phyloP scores from a whole-genome alignment of 768 basidiomycete species.

The Lactarius trivialis region DNA sequence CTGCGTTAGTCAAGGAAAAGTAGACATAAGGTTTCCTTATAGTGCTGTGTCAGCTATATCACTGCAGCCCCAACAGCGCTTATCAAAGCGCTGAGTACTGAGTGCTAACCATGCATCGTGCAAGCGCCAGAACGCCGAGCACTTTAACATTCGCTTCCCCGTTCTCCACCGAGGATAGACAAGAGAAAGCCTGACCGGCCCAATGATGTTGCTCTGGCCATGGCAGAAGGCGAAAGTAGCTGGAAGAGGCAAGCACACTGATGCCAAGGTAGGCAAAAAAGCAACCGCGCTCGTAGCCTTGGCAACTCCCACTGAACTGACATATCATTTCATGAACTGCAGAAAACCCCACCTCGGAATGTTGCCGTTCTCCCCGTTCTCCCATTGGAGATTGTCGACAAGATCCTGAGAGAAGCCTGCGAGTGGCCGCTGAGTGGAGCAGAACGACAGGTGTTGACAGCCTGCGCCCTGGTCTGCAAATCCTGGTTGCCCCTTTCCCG shows the following conservation, averaged over 20 bases:
- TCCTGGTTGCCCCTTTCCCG: conserved; percentile 12
- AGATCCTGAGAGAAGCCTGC: conserved; percentile 11
- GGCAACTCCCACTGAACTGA: background rate
- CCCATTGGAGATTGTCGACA: conserved; percentile 13
- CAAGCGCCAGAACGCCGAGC: background rate
- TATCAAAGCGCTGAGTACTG: background rate
- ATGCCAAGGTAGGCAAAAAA: background rate
- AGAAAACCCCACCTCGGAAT: background rate
- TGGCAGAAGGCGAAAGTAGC: background rate
- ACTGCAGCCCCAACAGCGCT: background rate
- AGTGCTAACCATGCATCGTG: background rate
- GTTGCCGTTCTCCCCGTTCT: background rate
- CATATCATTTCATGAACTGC: background rate
- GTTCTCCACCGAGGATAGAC: background rate
- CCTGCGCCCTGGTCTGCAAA: conserved; percentile 15
- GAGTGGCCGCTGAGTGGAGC: background rate
- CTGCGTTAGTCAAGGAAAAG: too few relatives aligned
- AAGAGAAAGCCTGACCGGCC: background rate
- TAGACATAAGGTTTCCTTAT: background rate
- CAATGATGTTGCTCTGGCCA: background rate
- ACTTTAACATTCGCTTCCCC: background rate
- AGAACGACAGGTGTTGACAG: conserved; percentile 1
- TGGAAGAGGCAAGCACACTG: background rate
- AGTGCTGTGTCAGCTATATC: background rate
- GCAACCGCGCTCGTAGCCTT: background rate